Conservation (phyloP, 345 rosid species). For the Turnera subulata region DNA sequence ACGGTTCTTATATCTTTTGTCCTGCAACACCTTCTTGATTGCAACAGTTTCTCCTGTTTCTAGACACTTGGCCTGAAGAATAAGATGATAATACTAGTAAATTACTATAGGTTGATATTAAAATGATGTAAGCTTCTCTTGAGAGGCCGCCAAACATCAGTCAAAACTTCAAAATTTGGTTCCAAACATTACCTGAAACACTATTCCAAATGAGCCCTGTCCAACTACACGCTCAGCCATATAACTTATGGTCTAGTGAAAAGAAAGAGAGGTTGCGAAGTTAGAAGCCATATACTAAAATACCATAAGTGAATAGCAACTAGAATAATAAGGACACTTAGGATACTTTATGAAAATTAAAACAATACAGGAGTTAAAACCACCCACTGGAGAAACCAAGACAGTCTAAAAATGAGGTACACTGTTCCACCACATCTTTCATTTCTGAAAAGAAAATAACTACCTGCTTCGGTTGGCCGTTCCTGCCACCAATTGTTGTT, state of each 20-base stretch:
- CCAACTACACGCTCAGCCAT: conserved; percentile 88
- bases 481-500: conserved; percentile 79
- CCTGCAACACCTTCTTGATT: conserved; percentile 84
- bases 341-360: background rate
- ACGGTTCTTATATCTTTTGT: conserved; percentile 69
- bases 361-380: background rate
- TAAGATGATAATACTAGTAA: background rate
- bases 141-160: too few species aligned
- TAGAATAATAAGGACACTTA: background rate
- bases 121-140: background rate
- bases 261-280: conserved; percentile 1
- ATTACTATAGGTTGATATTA: background rate
- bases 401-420: background rate
- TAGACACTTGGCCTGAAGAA: conserved; percentile 75
- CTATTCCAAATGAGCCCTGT: conserved; percentile 77
- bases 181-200: conserved; percentile 50
- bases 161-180: background rate
- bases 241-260: conserved; percentile 68
- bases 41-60: conserved; percentile 85
- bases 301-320: background rate
- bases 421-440: background rate
- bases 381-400: background rate
- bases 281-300: background rate
- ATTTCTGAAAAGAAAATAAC: background rate
- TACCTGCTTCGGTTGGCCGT: conserved; percentile 83